These are phyloP conservation scores for Fusarium sp. DNA, from an alignment of 2,329 filamentous ascomycete species.

Conservation along the genomic window DNA sequence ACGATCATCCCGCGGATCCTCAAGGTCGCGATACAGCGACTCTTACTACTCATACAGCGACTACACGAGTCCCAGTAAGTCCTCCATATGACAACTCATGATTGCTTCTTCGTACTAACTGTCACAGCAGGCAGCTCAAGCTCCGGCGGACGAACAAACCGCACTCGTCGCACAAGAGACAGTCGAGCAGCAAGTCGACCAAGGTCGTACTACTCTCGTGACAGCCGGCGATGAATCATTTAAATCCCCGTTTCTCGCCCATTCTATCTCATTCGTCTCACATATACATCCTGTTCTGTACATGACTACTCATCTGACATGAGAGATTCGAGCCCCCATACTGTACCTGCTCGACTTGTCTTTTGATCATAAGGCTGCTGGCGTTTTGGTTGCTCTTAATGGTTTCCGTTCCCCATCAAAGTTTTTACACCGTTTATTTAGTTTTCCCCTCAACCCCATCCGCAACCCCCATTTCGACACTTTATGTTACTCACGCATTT, in stretches of 20 bases:
- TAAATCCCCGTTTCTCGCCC: slow-evolving; percentile 13
- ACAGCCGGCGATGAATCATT: slow-evolving; percentile 35
- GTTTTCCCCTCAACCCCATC: background rate
- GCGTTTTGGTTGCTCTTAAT: slow-evolving; percentile 45
- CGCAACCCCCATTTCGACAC: slow-evolving; percentile 5
- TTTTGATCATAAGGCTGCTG: slow-evolving; percentile 38
- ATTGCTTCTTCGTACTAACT: slow-evolving; percentile 33
- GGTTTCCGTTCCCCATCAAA: slow-evolving; percentile 5
- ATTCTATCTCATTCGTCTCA: slow-evolving; percentile 11
- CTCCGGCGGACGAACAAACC: slow-evolving; percentile 57
- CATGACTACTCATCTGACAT: slow-evolving; percentile 41
- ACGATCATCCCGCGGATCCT: slow-evolving; percentile 54
- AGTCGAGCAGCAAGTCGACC: slow-evolving; percentile 41
- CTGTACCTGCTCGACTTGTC: slow-evolving; percentile 37
- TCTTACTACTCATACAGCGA: slow-evolving; percentile 66
- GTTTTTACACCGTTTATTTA: slow-evolving; percentile 6
- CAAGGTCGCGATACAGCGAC: slow-evolving; percentile 62
- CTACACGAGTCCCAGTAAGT: slow-evolving; percentile 64
- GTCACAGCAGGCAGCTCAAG: slow-evolving; percentile 57
- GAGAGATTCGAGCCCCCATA: slow-evolving; percentile 28
- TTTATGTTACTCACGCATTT: slow-evolving; percentile 30
- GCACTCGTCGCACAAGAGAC: slow-evolving; percentile 48
- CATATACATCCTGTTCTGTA: slow-evolving; percentile 38
- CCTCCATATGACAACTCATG: background rate
- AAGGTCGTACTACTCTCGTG: slow-evolving; percentile 49